Base-by-base conservation (phyloP, 2,329 filamentous ascomycete genomes). In the Paradendryphiella salina region DNA sequence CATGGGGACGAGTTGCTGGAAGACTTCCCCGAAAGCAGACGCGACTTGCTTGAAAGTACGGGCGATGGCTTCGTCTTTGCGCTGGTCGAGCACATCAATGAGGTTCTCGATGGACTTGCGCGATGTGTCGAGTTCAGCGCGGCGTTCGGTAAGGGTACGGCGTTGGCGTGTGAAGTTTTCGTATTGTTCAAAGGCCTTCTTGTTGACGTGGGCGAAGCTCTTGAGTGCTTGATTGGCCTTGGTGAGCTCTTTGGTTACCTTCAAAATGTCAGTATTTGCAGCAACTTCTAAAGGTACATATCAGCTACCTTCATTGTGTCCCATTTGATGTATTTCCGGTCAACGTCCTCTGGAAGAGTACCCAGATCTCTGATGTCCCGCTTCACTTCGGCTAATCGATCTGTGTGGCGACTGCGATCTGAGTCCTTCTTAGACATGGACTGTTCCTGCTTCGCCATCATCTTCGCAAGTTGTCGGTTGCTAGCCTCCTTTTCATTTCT, bases 171-270 rank as follows among this genome's bases (percentile, higher is more conserved):
- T 96, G 72, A 97, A 99, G 76, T 87, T 96, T 77, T 93, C 95
- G 78, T 97, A 99, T 73, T 99, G 94, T 75, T 99, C 95, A 70
- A 97, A 96, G 0, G 94, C 94, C 77, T 99, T 97, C 78, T 97
- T 99, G 82, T 99, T 99, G 76, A 99, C 92, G 66, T 96, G 90
- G 47, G 91, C 90, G 77, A 94, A 97, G 72, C 96, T 96, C 77
- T 97, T 97, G 46, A 97, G 80, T 0, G 89, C 86, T 63, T 96
- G 90, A 57, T 96, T 95, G 66, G 93, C 90, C 67, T 92, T 95
- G 76, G 94, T 91, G 18, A 97, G 83, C 49, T 87, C 45, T 81
- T 80, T 46, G 69, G 75, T 61, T 70, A 50, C 59, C 59, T 65
- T 37, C 5, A 61, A 56, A 5, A 57, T 34, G 54, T 59, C 54